These are phyloP conservation scores for Vairimorpha apis DNA, from an alignment of 371 early-diverging fungal species.

Conservation along the genomic window DNA sequence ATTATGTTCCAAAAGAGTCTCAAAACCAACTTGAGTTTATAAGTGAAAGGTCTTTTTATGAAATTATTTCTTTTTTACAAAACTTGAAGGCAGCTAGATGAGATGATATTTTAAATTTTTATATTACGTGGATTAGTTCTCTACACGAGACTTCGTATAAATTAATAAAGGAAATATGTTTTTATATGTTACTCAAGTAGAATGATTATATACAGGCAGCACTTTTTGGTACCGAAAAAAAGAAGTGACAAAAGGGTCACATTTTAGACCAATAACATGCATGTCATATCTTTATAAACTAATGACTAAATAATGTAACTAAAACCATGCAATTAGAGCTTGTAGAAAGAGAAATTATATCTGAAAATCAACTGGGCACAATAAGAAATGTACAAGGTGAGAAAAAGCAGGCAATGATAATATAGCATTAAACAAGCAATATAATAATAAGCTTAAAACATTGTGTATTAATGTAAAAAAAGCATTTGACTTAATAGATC, in stretches of 20 bases:
- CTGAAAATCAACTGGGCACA: not conserved
- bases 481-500: no score
- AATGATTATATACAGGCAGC: not conserved
- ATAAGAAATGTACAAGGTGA: not conserved
- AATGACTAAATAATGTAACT: not conserved
- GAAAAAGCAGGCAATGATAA: slow-evolving; percentile 1
- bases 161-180: not conserved
- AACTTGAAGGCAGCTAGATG: not conserved
- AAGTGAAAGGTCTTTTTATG: not conserved
- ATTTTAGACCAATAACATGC: slow-evolving; percentile 3
- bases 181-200: not conserved
- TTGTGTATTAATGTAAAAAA: no score
- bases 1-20: no score
- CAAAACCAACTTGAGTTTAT: no score
- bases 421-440: no score
- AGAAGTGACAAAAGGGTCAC: not conserved
- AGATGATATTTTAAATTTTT: not conserved
- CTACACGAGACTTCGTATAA: not conserved
- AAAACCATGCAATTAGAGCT: not conserved
- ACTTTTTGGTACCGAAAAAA: not conserved
- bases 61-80: not conserved
- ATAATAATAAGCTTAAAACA: no score
- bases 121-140: not conserved
- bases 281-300: not conserved
- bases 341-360: not conserved